A percentile compares a stretch with the other conserved stretches of the same genome.
Evolutionary conservation across 306 rosid species (phyloP).

Genomic region (Ziziphus jujuba): DNA sequence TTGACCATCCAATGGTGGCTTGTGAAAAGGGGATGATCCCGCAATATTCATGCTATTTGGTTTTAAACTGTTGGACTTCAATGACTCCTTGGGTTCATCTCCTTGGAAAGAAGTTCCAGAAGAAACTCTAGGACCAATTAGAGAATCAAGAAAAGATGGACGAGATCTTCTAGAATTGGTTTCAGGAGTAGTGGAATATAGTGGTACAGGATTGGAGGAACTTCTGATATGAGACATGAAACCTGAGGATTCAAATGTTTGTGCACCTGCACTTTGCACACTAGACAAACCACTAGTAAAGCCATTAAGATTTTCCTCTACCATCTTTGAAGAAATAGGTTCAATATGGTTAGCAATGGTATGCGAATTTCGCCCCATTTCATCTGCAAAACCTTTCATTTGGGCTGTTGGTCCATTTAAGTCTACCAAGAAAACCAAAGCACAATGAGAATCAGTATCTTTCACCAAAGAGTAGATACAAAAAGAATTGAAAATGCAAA

Average conservation of each 20-base stretch:
- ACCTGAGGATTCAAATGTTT: slow-evolving; percentile 42
- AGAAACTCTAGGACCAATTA: slow-evolving; percentile 56
- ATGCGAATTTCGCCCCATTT: slow-evolving; percentile 35
- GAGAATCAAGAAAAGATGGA: slow-evolving; percentile 86
- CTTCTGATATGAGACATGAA: slow-evolving; percentile 39
- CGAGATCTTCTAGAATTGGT: slow-evolving; percentile 69
- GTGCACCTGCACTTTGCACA: slow-evolving; percentile 37
- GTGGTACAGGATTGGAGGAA: slow-evolving; percentile 46
- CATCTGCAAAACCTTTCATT: slow-evolving; percentile 32
- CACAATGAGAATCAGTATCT: slow-evolving; percentile 19
- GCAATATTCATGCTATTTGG: slow-evolving; percentile 38
- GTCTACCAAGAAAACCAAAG: slow-evolving; percentile 33
- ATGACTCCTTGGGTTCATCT: slow-evolving; percentile 38
- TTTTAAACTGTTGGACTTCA: slow-evolving; percentile 39
- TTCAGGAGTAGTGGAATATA: slow-evolving; percentile 45
- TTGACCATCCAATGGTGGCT: slow-evolving; percentile 48
- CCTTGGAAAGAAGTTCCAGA: slow-evolving; percentile 51
- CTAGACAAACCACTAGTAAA: slow-evolving; percentile 34
- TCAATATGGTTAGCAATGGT: slow-evolving; percentile 36
- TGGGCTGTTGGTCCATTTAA: slow-evolving; percentile 19
- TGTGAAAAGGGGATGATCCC: slow-evolving; percentile 40
- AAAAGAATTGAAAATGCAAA: slow-evolving; percentile 8
- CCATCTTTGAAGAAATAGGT: slow-evolving; percentile 39
- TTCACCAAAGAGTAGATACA: slow-evolving; percentile 13
- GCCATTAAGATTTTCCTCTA: slow-evolving; percentile 37